Evolutionary conservation across 306 rosid species (phyloP), one percentile per base, ranked within the genome.

Genomic region (Styphnolobium japonicum): DNA sequence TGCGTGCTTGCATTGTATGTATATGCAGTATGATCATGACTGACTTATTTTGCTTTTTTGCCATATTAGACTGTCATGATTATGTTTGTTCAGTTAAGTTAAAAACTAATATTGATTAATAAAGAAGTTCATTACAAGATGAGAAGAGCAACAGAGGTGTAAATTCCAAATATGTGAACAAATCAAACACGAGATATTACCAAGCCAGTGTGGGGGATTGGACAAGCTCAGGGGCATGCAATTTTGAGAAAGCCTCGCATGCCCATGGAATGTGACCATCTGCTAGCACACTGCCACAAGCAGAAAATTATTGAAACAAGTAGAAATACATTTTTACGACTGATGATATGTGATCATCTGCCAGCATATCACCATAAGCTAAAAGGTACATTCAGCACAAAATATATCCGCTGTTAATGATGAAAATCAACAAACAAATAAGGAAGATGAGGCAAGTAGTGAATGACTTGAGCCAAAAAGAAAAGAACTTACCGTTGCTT

Each of bases 251-350:
- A 36, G 94, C 98, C 63, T 89, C 94, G 45, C 94, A 93, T 11
- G 97, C 90, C 97, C 98, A 93, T 10, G 93, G 91, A 79, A 93
- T 88, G 75, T 93, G 98, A 58, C 94, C 97, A 83, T 93, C 97
- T 3, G 97, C 98, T 40, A 93, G 86, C 42, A 93, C 93, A 80
- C 90, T 89, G 86, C 48, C 31, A 73, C 25, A 19, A 43, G 67
- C 56, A 63, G 11, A 45, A 73, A 64, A 64, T 49, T 22, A 36
- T 52, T 77, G 61, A 82, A 60, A 65, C 71, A 43, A 69, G 75
- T 29, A 40, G 14, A 67, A 66, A 27, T 36, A 10, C 45, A 58
- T 42, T 25, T n/a, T 10, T 22, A 42, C 11, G 2, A 43, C 36
- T 42, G 39, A 43, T 22, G 34, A 43, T 40, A 11, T 66, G 34